These are phyloP conservation scores for Chlamydomonas applanata DNA, from an alignment of 139 green algal genomes.

Conservation along the genomic window DNA sequence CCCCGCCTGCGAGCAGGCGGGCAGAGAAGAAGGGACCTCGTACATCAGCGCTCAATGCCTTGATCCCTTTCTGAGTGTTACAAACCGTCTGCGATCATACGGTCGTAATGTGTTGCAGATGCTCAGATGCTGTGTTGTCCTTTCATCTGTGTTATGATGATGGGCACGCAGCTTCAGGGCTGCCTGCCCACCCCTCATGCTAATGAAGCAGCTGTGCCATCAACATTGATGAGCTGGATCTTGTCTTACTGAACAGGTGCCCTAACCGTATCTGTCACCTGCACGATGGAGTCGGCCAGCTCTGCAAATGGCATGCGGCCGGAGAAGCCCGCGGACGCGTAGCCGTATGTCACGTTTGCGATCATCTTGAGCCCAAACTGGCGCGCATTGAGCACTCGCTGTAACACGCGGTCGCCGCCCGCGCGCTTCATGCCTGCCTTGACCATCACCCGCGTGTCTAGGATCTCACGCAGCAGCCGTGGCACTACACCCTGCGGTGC, in stretches of 20 bases:
- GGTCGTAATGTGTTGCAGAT: neutral
- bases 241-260: neutral
- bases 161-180: too few relatives aligned
- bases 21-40: too few relatives aligned
- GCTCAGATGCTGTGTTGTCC: neutral
- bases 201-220: too few relatives aligned
- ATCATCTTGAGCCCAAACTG: slow-evolving; percentile 98
- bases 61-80: too few relatives aligned
- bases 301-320: slow-evolving; percentile 96
- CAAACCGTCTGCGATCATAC: too few relatives aligned
- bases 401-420: slow-evolving; percentile 56
- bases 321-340: slow-evolving; percentile 63
- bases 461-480: slow-evolving; percentile 90
- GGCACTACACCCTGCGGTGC: slow-evolving; percentile 81
- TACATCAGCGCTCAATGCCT: too few relatives aligned
- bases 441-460: slow-evolving; percentile 94
- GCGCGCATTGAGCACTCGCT: slow-evolving; percentile 87
- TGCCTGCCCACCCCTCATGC: too few relatives aligned
- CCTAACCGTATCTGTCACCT: slow-evolving; percentile 37
- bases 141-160: too few relatives aligned
- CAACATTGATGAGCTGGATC: too few relatives aligned
- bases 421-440: slow-evolving; percentile 88
- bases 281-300: slow-evolving; percentile 95
- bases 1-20: slow-evolving; percentile 75
- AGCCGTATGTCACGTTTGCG: slow-evolving; percentile 93